These are phyloP conservation scores for Gloeophyllum trabeum DNA, from an alignment of 768 basidiomycete genomes.

Conservation along the genomic window DNA sequence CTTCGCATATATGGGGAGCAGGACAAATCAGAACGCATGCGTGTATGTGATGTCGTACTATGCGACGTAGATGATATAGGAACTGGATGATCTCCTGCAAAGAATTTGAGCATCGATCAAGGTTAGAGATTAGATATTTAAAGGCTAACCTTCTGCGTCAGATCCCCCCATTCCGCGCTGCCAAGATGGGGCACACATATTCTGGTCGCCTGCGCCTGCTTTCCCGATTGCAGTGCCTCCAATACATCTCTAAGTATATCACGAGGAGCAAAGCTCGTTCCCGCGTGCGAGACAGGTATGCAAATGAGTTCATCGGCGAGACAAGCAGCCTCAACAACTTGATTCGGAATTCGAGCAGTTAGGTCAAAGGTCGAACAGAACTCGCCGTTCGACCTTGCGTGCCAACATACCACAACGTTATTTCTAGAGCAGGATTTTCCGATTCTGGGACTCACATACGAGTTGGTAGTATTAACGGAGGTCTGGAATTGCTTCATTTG, in stretches of 20 bases:
- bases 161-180: conserved; percentile 61
- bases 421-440: too few relatives aligned
- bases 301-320: too few relatives aligned
- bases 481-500: conserved; percentile 89
- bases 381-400: conserved; percentile 45
- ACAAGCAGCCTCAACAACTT: conserved; percentile 35
- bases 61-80: conserved; percentile 50
- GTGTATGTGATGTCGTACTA: conserved; percentile 45
- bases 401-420: too few relatives aligned
- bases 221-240: too few relatives aligned
- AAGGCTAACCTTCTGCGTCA: conserved; percentile 36
- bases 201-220: too few relatives aligned
- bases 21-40: conserved; percentile 62
- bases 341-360: conserved; percentile 43
- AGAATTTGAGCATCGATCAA: too few relatives aligned
- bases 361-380: conserved; percentile 71
- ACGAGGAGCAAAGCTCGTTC: too few relatives aligned
- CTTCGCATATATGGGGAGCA: conserved; percentile 48
- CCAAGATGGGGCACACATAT: conserved; percentile 56
- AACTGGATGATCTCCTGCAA: conserved; percentile 60
- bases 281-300: too few relatives aligned
- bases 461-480: conserved; percentile 53
- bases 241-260: too few relatives aligned
- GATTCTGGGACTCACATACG: conserved; percentile 34
- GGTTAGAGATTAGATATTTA: neutral